Evolutionary conservation across 257 asterid species (phyloP).

Genomic region (Solanum sejunctum): DNA sequence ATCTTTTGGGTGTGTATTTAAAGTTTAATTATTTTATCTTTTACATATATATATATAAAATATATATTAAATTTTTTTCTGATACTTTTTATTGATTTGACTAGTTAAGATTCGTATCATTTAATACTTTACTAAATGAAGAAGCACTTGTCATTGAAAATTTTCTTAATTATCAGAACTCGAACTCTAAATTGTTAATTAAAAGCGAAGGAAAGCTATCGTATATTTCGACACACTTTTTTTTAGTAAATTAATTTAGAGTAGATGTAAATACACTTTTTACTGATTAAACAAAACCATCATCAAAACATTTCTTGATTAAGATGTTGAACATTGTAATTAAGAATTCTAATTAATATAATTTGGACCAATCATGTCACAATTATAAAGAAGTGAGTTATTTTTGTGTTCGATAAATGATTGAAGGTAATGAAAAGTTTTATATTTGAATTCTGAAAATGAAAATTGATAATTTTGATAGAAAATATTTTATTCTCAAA

Average conservation of each 20-base stretch:
- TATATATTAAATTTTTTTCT: too few relatives aligned
- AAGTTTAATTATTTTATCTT: not conserved
- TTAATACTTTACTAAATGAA: not conserved
- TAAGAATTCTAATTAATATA: not conserved
- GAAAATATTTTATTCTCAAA: not conserved
- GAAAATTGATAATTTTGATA: not conserved
- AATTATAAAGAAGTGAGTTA: not conserved
- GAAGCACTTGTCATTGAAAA: not conserved
- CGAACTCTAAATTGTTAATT: rapidly evolving
- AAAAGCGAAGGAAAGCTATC: not conserved
- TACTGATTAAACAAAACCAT: not conserved
- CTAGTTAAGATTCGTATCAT: not conserved
- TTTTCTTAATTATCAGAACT: not conserved
- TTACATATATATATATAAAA: too few relatives aligned
- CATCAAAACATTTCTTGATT: not conserved
- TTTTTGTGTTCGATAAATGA: not conserved
- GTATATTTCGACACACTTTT: not conserved
- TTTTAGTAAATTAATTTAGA: not conserved
- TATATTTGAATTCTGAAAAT: not conserved
- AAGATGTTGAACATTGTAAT: not conserved
- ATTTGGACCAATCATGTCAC: not conserved
- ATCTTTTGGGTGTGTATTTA: not conserved
- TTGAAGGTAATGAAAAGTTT: not conserved
- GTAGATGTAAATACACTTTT: not conserved
- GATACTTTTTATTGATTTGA: not conserved